Evolutionary conservation across 2,329 filamentous ascomycete species (phyloP).

Genomic region (Dothideomycetidae sp.): DNA sequence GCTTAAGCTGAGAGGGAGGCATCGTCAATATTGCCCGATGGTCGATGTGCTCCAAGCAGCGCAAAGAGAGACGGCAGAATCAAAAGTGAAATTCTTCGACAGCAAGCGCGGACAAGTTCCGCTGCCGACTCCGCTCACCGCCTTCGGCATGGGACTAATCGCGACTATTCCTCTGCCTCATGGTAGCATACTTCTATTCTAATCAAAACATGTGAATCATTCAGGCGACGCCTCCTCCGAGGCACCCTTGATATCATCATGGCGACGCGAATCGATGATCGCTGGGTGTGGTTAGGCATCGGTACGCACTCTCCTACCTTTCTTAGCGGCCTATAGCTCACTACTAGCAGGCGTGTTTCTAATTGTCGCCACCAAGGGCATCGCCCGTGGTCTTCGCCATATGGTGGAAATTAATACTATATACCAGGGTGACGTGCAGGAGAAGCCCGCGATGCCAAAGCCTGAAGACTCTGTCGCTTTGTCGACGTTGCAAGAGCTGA

Average conservation of each 20-base stretch:
- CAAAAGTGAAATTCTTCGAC: background rate
- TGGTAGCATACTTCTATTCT: too few species aligned
- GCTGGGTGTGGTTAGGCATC: constrained; percentile 33
- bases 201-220: background rate
- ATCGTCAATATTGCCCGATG: too few species aligned
- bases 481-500: constrained; percentile 27
- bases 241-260: too few species aligned
- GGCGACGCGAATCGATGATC: too few species aligned
- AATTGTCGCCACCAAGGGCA: constrained; percentile 42
- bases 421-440: constrained; percentile 60
- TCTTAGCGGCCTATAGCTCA: constrained; percentile 14
- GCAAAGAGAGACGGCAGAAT: background rate
- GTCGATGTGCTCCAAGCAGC: background rate
- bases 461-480: constrained; percentile 26
- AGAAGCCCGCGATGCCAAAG: constrained; percentile 49
- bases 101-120: background rate
- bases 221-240: too few species aligned
- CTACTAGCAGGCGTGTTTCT: constrained; percentile 35
- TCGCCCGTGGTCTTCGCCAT: constrained; percentile 44
- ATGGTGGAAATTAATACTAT: constrained; percentile 54
- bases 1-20: constrained; percentile 93
- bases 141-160: too few species aligned
- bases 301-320: constrained; percentile 18
- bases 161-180: too few species aligned
- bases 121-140: background rate